Conservation (phyloP, 1,284 basidiomycete genomes). For the Sanguinoderma infundibulare region DNA sequence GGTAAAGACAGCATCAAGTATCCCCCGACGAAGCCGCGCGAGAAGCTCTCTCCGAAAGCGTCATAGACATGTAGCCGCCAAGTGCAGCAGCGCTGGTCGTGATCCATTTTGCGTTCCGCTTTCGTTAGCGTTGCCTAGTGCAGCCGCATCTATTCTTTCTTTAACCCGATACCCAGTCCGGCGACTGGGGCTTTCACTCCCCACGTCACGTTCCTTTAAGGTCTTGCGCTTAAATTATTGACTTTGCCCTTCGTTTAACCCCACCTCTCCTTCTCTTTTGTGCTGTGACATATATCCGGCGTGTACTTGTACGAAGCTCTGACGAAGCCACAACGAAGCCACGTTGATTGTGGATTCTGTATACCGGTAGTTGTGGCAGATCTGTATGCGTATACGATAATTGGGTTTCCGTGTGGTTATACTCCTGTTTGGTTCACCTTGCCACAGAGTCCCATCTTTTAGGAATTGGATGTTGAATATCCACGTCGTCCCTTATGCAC, state of each 20-base stretch:
- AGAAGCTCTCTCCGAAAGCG: no score
- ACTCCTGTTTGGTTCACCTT: neutral
- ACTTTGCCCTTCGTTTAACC: conserved; percentile 10
- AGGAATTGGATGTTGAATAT: neutral
- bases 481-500: no score
- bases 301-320: conserved; percentile 1
- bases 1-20: conserved; percentile 62
- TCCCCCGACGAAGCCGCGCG: conserved; percentile 8
- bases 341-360: no score
- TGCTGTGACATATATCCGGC: neutral
- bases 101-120: neutral
- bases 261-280: neutral
- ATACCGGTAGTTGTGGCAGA: conserved; percentile 1
- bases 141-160: neutral
- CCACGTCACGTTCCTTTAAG: conserved; percentile 1
- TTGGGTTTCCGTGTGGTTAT: neutral
- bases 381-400: conserved; percentile 11
- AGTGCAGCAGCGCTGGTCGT: neutral
- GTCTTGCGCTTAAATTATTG: conserved; percentile 23
- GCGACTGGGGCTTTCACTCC: neutral
- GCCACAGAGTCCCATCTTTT: neutral
- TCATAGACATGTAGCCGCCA: no score
- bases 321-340: neutral
- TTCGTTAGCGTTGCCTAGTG: neutral
- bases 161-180: neutral